phyloP scores from a whole-genome alignment of 2,329 filamentous ascomycete genomes.

The Pseudohalonectria lignicola region DNA sequence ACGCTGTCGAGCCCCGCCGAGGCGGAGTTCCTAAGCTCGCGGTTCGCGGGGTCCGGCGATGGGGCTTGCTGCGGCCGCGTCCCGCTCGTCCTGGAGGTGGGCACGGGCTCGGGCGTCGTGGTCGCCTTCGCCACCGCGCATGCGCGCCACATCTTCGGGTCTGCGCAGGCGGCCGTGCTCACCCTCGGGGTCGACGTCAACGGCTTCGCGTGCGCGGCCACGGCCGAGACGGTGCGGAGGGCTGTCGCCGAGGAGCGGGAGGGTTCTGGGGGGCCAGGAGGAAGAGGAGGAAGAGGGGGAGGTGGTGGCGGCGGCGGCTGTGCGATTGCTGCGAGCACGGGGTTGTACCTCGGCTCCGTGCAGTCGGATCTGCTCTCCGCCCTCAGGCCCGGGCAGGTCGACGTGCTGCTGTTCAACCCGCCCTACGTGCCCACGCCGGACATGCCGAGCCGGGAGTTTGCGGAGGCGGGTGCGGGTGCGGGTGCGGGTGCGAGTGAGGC shows the following conservation, averaged over 20 bases:
- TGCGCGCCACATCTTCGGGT: conserved; percentile 59
- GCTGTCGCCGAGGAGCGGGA: conserved; percentile 24
- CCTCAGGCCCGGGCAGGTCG: conserved; percentile 49
- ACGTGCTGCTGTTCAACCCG: conserved; percentile 91
- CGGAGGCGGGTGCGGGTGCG: conserved; percentile 15
- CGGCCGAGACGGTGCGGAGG: conserved; percentile 53
- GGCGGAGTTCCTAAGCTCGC: conserved; percentile 52
- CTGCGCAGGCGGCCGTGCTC: conserved; percentile 39
- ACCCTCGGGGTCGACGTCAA: conserved; percentile 79
- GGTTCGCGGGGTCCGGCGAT: conserved; percentile 35
- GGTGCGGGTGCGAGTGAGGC: not conserved
- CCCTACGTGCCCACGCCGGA: conserved; percentile 86
- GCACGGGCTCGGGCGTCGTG: conserved; percentile 89
- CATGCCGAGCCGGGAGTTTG: conserved; percentile 41
- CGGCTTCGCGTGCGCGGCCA: conserved; percentile 68
- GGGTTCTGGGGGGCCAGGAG: conserved; percentile 6
- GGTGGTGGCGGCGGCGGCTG: too few relatives aligned
- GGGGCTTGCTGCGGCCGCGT: conserved; percentile 16
- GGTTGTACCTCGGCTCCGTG: conserved; percentile 52
- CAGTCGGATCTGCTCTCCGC: conserved; percentile 60
- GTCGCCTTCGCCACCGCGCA: conserved; percentile 78
- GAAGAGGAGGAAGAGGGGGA: conserved; percentile 11
- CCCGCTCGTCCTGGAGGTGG: conserved; percentile 71
- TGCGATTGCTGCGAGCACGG: conserved; percentile 18
- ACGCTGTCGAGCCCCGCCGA: conserved; percentile 68